Conservation (phyloP, 345 rosid species). For the Salix exigua region DNA sequence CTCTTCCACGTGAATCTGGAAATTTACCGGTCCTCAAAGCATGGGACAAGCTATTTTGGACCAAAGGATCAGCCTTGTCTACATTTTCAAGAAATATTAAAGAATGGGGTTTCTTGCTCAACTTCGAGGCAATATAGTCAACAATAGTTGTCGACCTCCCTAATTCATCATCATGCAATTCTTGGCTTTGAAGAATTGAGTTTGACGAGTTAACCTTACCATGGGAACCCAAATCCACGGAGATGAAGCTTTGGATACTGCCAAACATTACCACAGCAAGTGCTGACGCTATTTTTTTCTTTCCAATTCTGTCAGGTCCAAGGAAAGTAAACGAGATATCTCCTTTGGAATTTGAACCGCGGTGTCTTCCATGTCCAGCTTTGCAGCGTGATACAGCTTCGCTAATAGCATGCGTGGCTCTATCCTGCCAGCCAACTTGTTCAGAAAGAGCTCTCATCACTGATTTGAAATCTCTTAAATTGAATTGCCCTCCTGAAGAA, state of each 20-base stretch:
- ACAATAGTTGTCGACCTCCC: slow-evolving; percentile 47
- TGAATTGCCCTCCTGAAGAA: slow-evolving; percentile 21
- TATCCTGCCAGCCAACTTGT: slow-evolving; percentile 59
- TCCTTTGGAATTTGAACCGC: slow-evolving; percentile 25
- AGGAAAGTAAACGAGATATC: slow-evolving; percentile 63
- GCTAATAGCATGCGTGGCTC: slow-evolving; percentile 47
- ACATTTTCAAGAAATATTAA: slow-evolving; percentile 61
- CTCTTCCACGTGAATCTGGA: slow-evolving; percentile 50
- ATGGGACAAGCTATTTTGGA: slow-evolving; percentile 45
- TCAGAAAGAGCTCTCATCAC: slow-evolving; percentile 41
- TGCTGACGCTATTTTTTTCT: slow-evolving; percentile 54
- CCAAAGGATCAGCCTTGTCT: slow-evolving; percentile 54
- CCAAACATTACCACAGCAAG: slow-evolving; percentile 57
- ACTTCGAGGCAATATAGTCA: slow-evolving; percentile 50
- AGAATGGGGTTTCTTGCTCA: slow-evolving; percentile 43
- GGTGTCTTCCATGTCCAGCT: slow-evolving; percentile 28
- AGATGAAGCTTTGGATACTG: slow-evolving; percentile 37
- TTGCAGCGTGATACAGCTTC: slow-evolving; percentile 46
- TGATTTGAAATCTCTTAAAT: slow-evolving; percentile 44
- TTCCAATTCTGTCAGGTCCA: slow-evolving; percentile 68
- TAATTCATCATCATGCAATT: slow-evolving; percentile 25
- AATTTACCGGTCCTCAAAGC: slow-evolving; percentile 56
- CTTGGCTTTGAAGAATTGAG: slow-evolving; percentile 24
- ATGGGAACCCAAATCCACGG: slow-evolving; percentile 46
- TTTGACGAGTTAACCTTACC: slow-evolving; percentile 16